A percentile compares a stretch with the other conserved stretches of the same genome.
These are phyloP conservation scores for Claviceps arundinis DNA, from an alignment of 2,329 filamentous ascomycete genomes.

Conservation along the genomic window DNA sequence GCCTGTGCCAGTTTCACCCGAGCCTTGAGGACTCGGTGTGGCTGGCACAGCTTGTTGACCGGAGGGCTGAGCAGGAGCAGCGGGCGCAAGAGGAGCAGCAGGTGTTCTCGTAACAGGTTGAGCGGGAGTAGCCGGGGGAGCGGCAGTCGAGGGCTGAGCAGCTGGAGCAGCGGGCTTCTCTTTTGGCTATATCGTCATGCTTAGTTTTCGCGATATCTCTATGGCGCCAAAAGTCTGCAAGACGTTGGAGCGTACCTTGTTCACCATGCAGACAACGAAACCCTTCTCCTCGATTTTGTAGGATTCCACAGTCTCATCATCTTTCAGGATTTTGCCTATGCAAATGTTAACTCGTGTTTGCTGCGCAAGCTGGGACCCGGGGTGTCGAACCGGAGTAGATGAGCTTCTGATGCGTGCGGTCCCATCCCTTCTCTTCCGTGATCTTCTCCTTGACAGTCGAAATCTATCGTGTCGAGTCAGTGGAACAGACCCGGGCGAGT, in stretches of 20 bases:
- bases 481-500: slow-evolving; percentile 6
- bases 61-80: slow-evolving; percentile 23
- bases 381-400: slow-evolving; percentile 78
- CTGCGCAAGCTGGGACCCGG: background rate
- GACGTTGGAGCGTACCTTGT: slow-evolving; percentile 53
- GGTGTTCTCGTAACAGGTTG: slow-evolving; percentile 46
- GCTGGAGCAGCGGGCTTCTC: slow-evolving; percentile 50
- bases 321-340: slow-evolving; percentile 91
- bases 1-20: slow-evolving; percentile 23
- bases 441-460: slow-evolving; percentile 89
- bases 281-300: slow-evolving; percentile 99
- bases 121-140: slow-evolving; percentile 45
- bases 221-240: background rate
- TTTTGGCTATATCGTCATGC: slow-evolving; percentile 23
- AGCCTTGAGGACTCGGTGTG: slow-evolving; percentile 40
- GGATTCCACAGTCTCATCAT: slow-evolving; percentile 90
- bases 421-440: slow-evolving; percentile 84
- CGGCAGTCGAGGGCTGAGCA: slow-evolving; percentile 45
- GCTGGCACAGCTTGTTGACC: slow-evolving; percentile 36
- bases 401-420: slow-evolving; percentile 78
- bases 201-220: background rate
- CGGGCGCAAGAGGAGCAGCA: slow-evolving; percentile 39
- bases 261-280: slow-evolving; percentile 96
- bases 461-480: slow-evolving; percentile 42
- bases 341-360: slow-evolving; percentile 11